phyloP scores from a whole-genome alignment of 2,329 filamentous ascomycete genomes.

The Pseudocercospora musae region DNA sequence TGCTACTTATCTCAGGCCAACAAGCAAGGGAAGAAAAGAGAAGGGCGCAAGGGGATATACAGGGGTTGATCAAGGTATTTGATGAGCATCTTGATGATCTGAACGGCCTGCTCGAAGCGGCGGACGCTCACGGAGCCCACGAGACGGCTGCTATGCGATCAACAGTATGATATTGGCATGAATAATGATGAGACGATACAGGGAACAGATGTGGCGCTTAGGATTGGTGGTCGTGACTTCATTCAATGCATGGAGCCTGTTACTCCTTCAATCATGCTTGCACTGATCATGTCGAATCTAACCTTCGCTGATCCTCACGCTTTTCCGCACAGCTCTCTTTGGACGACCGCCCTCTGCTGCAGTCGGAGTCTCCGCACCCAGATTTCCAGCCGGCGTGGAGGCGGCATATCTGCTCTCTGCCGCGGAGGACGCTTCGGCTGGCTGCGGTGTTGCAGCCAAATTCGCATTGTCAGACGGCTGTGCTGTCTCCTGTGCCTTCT shows the following conservation, averaged over 20 bases:
- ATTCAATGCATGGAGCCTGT: neutral
- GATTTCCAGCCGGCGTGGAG: neutral
- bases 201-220: neutral
- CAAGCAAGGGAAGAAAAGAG: slow-evolving; percentile 30
- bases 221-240: neutral
- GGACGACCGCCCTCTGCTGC: slow-evolving; percentile 24
- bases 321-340: slow-evolving; percentile 30
- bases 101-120: slow-evolving; percentile 32
- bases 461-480: slow-evolving; percentile 14
- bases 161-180: neutral
- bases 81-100: slow-evolving; percentile 37
- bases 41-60: slow-evolving; percentile 36
- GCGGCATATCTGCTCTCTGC: neutral
- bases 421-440: neutral
- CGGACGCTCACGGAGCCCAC: neutral
- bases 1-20: slow-evolving; percentile 61
- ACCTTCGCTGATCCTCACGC: slow-evolving; percentile 33
- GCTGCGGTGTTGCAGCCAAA: slow-evolving; percentile 7
- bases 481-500: slow-evolving; percentile 20
- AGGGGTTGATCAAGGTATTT: slow-evolving; percentile 38
- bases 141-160: neutral
- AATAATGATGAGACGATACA: neutral
- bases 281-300: slow-evolving; percentile 6
- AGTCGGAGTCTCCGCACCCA: slow-evolving; percentile 6
- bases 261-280: neutral